A percentile compares a stretch with the other conserved stretches of the same genome.
phyloP scores from a whole-genome alignment of 305 asterid genomes.

The Fraxinus ornus region DNA sequence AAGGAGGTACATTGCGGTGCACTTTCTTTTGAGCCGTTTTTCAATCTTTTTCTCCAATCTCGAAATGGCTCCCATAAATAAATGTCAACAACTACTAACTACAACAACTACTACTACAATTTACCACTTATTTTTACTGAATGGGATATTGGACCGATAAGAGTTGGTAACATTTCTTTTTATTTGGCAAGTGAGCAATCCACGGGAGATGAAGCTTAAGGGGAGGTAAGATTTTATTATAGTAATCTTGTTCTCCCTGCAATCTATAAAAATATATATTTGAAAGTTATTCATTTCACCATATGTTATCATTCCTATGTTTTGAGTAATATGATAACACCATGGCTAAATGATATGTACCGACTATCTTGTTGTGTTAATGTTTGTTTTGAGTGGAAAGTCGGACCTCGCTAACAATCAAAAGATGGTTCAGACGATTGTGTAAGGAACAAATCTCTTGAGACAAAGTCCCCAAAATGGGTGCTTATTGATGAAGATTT shows the following conservation, averaged over 20 bases:
- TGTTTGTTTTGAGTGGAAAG: too few relatives aligned
- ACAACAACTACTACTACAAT: background rate
- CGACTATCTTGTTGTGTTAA: background rate
- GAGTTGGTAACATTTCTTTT: background rate
- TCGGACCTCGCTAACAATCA: too few relatives aligned
- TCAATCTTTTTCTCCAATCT: background rate
- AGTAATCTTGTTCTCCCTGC: background rate
- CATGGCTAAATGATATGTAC: background rate
- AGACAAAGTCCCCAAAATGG: too few relatives aligned
- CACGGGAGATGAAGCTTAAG: constrained; percentile 45
- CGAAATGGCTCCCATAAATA: background rate
- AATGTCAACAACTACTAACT: background rate
- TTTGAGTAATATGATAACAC: background rate
- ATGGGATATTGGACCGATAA: background rate
- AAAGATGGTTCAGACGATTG: too few relatives aligned
- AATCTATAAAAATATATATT: background rate
- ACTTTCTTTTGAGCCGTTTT: background rate
- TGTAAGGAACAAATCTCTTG: too few relatives aligned
- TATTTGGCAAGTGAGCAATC: constrained; percentile 54
- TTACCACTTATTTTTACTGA: background rate
- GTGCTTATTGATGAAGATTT: too few relatives aligned
- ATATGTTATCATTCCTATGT: background rate
- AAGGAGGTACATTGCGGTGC: constrained; percentile 48
- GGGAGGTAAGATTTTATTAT: constrained; percentile 37
- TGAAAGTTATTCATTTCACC: background rate